A percentile compares a stretch with the other conserved stretches of the same genome.
phyloP scores from a whole-genome alignment of 2,329 filamentous ascomycete genomes.

The Zelopaecilomyces penicillatus region DNA sequence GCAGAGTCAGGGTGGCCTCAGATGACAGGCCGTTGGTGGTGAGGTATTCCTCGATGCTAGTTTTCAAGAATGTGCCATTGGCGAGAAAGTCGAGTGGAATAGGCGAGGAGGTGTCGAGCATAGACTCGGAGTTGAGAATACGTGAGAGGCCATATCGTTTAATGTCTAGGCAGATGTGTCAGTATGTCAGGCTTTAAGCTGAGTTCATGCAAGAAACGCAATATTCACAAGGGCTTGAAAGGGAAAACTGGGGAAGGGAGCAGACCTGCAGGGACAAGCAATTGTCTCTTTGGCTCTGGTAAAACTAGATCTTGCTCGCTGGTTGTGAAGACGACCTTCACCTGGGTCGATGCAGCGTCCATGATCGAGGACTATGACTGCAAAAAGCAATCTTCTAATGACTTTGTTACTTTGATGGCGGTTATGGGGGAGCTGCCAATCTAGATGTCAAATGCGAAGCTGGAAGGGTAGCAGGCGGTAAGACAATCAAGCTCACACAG shows the following conservation, averaged over 20 bases:
- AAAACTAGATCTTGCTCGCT: constrained; percentile 53
- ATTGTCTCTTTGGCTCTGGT: constrained; percentile 51
- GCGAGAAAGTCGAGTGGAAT: constrained; percentile 91
- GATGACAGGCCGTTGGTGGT: constrained; percentile 77
- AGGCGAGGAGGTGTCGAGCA: constrained; percentile 56
- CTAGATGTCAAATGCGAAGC: not conserved
- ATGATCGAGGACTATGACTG: constrained; percentile 15
- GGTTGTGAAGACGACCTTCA: constrained; percentile 62
- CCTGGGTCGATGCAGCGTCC: constrained; percentile 40
- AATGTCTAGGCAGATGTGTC: constrained; percentile 40
- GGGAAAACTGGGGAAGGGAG: not conserved
- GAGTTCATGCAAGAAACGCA: not conserved
- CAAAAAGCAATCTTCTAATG: not conserved
- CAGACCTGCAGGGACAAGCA: constrained; percentile 53
- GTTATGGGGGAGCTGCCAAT: not conserved
- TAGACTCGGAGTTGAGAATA: constrained; percentile 63
- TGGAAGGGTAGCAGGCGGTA: no score
- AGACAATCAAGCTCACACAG: no score
- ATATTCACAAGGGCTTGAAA: not conserved
- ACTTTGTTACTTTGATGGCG: no score
- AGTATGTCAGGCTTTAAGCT: not conserved
- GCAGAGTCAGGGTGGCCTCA: constrained; percentile 77
- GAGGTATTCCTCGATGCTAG: constrained; percentile 85
- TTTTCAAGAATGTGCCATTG: constrained; percentile 84
- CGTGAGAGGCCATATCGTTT: constrained; percentile 63